A percentile compares a stretch with the other conserved stretches of the same genome.
These are phyloP conservation scores for Penicillium riverlandense DNA, from an alignment of 495 filamentous ascomycete genomes.

Conservation along the genomic window DNA sequence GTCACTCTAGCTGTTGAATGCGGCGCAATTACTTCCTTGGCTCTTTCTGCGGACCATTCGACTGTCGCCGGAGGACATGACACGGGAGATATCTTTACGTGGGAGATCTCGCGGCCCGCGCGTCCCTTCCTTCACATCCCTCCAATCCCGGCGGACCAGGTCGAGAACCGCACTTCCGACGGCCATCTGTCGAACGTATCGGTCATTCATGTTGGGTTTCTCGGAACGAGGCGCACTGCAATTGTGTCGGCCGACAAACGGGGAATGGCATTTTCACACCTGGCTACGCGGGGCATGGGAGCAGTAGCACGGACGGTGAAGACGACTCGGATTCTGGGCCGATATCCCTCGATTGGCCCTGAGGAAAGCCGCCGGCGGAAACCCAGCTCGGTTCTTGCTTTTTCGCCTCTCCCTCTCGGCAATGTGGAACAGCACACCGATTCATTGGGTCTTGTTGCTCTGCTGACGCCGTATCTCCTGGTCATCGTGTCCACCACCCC, in stretches of 20 bases:
- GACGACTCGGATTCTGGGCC: constrained; percentile 81
- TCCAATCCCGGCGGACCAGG: constrained; percentile 57
- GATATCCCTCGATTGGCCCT: constrained; percentile 63
- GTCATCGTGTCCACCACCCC: constrained; percentile 97
- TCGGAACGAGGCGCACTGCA: constrained; percentile 92
- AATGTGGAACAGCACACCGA: constrained; percentile 88
- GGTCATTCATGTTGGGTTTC: constrained; percentile 84
- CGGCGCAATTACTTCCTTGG: constrained; percentile 78
- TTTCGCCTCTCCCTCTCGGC: constrained; percentile 82
- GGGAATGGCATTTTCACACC: constrained; percentile 97
- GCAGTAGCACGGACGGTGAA: constrained; percentile 79
- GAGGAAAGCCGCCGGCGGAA: constrained; percentile 63
- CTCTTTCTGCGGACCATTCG: constrained; percentile 87
- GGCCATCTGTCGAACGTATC: constrained; percentile 72
- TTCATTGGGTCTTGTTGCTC: constrained; percentile 82
- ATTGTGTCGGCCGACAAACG: constrained; percentile 94
- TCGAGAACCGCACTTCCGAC: constrained; percentile 61
- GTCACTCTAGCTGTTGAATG: constrained; percentile 68
- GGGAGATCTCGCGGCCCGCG: constrained; percentile 77
- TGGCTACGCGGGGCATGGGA: constrained; percentile 86
- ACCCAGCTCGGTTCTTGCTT: constrained; percentile 91
- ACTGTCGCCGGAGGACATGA: constrained; percentile 87
- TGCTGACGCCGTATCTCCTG: constrained; percentile 91
- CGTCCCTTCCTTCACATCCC: constrained; percentile 85
- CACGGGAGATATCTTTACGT: constrained; percentile 90